phyloP scores from a whole-genome alignment of 148 eudicot species.

The Salicornia ramosissima region DNA sequence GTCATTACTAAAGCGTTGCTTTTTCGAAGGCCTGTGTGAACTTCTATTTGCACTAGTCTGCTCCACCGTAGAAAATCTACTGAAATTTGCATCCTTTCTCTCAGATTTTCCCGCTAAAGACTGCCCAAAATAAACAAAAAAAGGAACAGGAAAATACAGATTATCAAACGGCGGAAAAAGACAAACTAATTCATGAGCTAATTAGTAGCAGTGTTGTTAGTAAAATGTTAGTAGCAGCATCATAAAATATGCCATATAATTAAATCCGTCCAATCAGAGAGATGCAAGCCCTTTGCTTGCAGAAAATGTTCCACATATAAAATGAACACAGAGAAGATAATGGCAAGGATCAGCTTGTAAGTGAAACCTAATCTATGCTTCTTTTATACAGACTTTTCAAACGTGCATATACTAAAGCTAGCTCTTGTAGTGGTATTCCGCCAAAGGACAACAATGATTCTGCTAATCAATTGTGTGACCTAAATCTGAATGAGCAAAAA shows the following conservation, averaged over 20 bases:
- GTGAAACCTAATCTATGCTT: neutral
- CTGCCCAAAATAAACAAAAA: conserved; percentile 40
- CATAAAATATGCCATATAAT: neutral
- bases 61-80: conserved; percentile 46
- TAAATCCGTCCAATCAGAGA: neutral
- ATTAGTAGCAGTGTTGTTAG: too few relatives aligned
- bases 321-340: neutral
- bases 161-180: too few relatives aligned
- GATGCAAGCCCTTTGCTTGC: neutral
- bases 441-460: neutral
- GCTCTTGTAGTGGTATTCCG: neutral
- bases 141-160: neutral
- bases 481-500: neutral
- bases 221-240: neutral
- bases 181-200: too few relatives aligned
- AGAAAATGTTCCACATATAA: neutral
- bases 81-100: conserved; percentile 35
- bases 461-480: too few relatives aligned
- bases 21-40: conserved; percentile 59
- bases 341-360: neutral
- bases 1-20: conserved; percentile 54
- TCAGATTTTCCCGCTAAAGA: conserved; percentile 52
- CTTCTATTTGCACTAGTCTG: conserved; percentile 39
- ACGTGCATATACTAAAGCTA: too few relatives aligned
- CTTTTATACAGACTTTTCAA: neutral